These are phyloP conservation scores for Cucumis hystrix DNA, from an alignment of 306 rosid species.

Conservation along the genomic window DNA sequence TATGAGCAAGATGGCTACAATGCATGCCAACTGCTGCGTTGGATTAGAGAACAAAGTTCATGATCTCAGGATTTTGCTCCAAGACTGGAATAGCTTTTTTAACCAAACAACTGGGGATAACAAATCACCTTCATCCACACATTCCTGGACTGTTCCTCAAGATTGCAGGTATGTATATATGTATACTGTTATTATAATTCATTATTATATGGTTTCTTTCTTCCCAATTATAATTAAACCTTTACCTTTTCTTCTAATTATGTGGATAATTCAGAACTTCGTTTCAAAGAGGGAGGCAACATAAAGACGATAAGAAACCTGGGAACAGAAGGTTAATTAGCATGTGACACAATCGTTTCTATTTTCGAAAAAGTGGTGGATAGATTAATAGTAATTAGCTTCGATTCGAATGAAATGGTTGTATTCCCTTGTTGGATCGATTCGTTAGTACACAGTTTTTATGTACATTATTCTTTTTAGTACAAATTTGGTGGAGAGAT, in stretches of 20 bases:
- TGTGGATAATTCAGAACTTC: not conserved
- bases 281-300: not conserved
- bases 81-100: slow-evolving; percentile 52
- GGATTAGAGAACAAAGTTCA: slow-evolving; percentile 55
- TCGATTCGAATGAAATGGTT: too few species aligned
- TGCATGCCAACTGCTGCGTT: slow-evolving; percentile 90
- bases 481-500: too few species aligned
- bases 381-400: too few species aligned
- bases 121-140: not conserved
- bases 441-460: too few species aligned
- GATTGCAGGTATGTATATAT: slow-evolving; percentile 54
- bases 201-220: too few species aligned
- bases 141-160: slow-evolving; percentile 50
- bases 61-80: slow-evolving; percentile 60
- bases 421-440: too few species aligned
- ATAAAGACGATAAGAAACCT: not conserved
- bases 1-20: slow-evolving; percentile 35
- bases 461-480: too few species aligned
- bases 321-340: not conserved
- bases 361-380: too few species aligned
- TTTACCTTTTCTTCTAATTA: not conserved
- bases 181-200: too few species aligned
- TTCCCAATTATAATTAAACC: too few species aligned
- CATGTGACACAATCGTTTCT: too few species aligned
- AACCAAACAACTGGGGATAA: not conserved